These are phyloP conservation scores for Shiraia sp. DNA, from an alignment of 2,329 filamentous ascomycete genomes.

Conservation along the genomic window DNA sequence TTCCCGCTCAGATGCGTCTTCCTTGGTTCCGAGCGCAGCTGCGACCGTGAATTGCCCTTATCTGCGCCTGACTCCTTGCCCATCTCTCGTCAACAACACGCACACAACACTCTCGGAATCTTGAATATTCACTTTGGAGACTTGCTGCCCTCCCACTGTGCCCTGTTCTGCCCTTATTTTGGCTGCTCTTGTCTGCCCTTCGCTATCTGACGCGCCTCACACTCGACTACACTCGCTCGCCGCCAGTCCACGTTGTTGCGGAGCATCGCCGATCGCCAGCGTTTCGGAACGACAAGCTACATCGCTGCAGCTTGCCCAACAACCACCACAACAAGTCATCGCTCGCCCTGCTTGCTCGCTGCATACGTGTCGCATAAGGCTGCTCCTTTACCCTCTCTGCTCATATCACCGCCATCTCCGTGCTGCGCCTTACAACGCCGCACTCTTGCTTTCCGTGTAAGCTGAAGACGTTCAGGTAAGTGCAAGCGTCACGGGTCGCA, in stretches of 20 bases:
- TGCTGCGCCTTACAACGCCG: not conserved
- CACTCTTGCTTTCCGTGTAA: conserved; percentile 1
- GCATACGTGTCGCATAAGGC: conserved; percentile 20
- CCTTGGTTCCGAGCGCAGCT: conserved; percentile 19
- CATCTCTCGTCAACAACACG: not conserved
- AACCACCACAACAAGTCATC: conserved; percentile 19
- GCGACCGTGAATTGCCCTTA: conserved; percentile 19
- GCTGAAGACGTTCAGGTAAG: conserved; percentile 9
- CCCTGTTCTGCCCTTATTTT: too few relatives aligned
- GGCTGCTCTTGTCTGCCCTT: conserved; percentile 1
- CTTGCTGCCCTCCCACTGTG: too few relatives aligned
- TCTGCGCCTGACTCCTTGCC: conserved; percentile 7
- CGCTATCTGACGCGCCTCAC: conserved; percentile 1
- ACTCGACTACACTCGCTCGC: not conserved
- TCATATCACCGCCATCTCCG: not conserved
- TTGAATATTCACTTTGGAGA: conserved; percentile 5
- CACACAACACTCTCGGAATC: conserved; percentile 2
- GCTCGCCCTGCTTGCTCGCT: conserved; percentile 16
- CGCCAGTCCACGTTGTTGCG: conserved; percentile 26
- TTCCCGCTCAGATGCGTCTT: conserved; percentile 24
- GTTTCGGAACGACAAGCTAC: conserved; percentile 24
- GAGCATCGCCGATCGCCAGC: conserved; percentile 40
- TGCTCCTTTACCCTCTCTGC: conserved; percentile 23
- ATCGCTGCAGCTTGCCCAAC: conserved; percentile 38
- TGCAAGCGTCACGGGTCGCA: too few relatives aligned